phyloP scores from a whole-genome alignment of 1,139 yeast species.

The Scheffersomyces segobiensis region DNA sequence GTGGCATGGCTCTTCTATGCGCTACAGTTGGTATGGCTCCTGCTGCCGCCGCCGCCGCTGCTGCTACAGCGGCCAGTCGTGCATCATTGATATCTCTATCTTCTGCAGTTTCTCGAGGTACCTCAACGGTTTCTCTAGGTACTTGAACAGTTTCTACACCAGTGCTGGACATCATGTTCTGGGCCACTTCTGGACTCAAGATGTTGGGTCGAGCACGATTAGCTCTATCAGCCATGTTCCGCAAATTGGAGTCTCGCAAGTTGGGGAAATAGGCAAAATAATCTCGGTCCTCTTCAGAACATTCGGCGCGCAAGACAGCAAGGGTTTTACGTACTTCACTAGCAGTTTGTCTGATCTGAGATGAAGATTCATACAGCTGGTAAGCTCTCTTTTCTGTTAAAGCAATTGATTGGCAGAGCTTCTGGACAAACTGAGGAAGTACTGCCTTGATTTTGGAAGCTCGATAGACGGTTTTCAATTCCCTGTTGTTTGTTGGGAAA shows the following conservation, averaged over 20 bases:
- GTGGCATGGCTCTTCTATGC: background rate
- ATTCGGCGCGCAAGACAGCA: constrained; percentile 24
- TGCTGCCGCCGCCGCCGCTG: background rate
- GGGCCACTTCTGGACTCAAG: constrained; percentile 41
- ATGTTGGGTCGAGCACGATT: constrained; percentile 38
- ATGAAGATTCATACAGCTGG: constrained; percentile 33
- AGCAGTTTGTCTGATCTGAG: constrained; percentile 23
- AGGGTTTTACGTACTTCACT: constrained; percentile 30
- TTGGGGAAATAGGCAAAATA: constrained; percentile 31
- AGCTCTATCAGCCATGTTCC: constrained; percentile 32
- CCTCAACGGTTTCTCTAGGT: constrained; percentile 9
- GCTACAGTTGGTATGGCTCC: constrained; percentile 1
- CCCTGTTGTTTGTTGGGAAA: constrained; percentile 17
- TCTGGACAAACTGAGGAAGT: constrained; percentile 44
- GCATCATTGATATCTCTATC: background rate
- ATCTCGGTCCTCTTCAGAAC: constrained; percentile 27
- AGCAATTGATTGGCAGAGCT: constrained; percentile 35
- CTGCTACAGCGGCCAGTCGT: constrained; percentile 1
- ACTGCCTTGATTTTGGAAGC: constrained; percentile 22
- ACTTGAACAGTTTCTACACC: constrained; percentile 23
- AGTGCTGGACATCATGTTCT: constrained; percentile 32
- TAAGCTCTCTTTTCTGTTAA: constrained; percentile 42
- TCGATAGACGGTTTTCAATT: constrained; percentile 20
- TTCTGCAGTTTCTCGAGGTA: background rate
- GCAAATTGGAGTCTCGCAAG: constrained; percentile 26